phyloP scores from a whole-genome alignment of 2,329 filamentous ascomycete species.

The Phoma sp. region DNA sequence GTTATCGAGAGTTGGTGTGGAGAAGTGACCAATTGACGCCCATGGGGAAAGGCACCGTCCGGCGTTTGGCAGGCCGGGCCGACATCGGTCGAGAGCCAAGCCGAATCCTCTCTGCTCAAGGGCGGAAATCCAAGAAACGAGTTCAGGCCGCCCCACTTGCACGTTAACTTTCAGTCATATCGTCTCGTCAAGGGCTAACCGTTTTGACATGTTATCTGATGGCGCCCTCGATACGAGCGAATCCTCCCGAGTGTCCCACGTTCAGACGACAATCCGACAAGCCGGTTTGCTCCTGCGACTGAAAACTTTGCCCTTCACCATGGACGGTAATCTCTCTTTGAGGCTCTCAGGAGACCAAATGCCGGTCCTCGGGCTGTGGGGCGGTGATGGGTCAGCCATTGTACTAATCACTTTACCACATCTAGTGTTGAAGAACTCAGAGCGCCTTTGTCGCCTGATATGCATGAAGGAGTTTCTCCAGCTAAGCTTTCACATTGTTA shows the following conservation, averaged over 20 bases:
- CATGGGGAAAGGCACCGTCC: conserved; percentile 3
- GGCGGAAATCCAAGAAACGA: conserved; percentile 1
- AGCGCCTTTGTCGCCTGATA: too few relatives aligned
- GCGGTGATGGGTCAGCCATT: too few relatives aligned
- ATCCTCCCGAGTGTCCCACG: not conserved
- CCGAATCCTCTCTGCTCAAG: not conserved
- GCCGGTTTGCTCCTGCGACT: not conserved
- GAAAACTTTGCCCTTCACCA: too few relatives aligned
- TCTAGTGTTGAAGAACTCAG: too few relatives aligned
- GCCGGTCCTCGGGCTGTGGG: too few relatives aligned
- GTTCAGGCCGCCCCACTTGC: not conserved
- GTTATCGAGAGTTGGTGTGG: not conserved
- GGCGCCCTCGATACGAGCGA: not conserved
- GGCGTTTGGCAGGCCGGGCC: conserved; percentile 7
- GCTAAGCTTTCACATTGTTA: too few relatives aligned
- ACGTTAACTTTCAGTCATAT: conserved; percentile 4
- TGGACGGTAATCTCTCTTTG: too few relatives aligned
- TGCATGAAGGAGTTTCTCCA: too few relatives aligned
- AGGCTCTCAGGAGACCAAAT: too few relatives aligned
- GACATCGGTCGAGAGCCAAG: conserved; percentile 7
- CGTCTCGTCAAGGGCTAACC: conserved; percentile 5
- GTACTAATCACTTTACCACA: too few relatives aligned
- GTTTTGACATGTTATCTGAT: conserved; percentile 2
- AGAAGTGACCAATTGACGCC: conserved; percentile 2
- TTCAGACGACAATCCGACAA: not conserved